A percentile compares a stretch with the other conserved stretches of the same genome.
These are phyloP conservation scores for Fusarium nodosum DNA, from an alignment of 2,329 filamentous ascomycete genomes.

Conservation along the genomic window DNA sequence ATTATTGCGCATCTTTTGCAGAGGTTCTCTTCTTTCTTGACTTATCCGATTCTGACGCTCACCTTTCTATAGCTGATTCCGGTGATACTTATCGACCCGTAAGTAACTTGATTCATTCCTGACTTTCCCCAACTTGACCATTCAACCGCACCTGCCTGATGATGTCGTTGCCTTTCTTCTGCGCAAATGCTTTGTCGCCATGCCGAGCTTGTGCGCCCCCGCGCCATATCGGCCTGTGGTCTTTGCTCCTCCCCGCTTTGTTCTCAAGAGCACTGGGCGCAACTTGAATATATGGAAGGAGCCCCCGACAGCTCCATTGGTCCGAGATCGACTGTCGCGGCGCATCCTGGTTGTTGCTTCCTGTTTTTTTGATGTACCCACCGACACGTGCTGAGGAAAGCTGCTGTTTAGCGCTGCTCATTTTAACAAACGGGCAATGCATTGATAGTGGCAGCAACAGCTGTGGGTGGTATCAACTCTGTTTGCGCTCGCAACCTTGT, in stretches of 20 bases:
- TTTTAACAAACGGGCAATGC: background rate
- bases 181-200: conserved; percentile 35
- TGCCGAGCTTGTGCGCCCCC: conserved; percentile 42
- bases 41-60: conserved; percentile 47
- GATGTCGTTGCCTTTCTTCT: conserved; percentile 7
- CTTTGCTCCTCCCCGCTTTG: conserved; percentile 43
- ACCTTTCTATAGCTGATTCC: conserved; percentile 68
- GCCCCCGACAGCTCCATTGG: conserved; percentile 39
- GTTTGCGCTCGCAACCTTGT: conserved; percentile 22
- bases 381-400: conserved; percentile 10
- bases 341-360: conserved; percentile 15
- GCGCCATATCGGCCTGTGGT: conserved; percentile 36
- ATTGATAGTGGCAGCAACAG: conserved; percentile 20
- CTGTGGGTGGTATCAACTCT: conserved; percentile 29
- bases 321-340: conserved; percentile 42
- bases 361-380: conserved; percentile 8
- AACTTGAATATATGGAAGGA: conserved; percentile 32
- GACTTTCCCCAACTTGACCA: conserved; percentile 23
- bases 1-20: conserved; percentile 44
- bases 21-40: conserved; percentile 45
- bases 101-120: conserved; percentile 55
- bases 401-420: conserved; percentile 12
- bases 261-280: conserved; percentile 25
- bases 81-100: conserved; percentile 73
- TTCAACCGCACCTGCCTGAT: conserved; percentile 19